phyloP scores from a whole-genome alignment of 2,329 filamentous ascomycete genomes.

The Tolypocladium nubicola region DNA sequence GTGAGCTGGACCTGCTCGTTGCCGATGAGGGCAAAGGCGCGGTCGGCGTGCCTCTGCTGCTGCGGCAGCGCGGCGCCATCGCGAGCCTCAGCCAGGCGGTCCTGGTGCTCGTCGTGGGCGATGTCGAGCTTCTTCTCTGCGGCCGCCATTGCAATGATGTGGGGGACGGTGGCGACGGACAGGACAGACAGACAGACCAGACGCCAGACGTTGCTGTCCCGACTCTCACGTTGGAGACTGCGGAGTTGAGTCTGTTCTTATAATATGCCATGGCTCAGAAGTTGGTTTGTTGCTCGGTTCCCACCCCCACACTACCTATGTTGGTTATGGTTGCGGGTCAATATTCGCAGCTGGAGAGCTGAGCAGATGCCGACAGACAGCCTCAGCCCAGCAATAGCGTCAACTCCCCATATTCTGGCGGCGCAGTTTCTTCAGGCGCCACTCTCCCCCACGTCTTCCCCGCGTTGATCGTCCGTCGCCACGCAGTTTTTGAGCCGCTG shows the following conservation, averaged over 20 bases:
- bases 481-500: not conserved
- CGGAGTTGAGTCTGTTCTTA: not conserved
- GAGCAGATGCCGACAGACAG: not conserved
- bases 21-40: slow-evolving; percentile 1
- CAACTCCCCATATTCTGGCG: not conserved
- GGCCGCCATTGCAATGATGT: not conserved
- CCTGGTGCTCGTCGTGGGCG: slow-evolving; percentile 5
- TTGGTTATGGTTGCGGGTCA: not conserved
- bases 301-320: not conserved
- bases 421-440: not conserved
- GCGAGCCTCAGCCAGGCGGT: not conserved
- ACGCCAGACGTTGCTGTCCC: not conserved
- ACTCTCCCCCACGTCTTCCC: not conserved
- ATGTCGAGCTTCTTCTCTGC: slow-evolving; percentile 2
- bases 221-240: not conserved
- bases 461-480: not conserved
- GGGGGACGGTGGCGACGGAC: not conserved
- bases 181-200: not conserved
- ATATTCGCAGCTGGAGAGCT: not conserved
- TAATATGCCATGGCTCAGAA: not conserved
- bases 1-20: slow-evolving; percentile 5
- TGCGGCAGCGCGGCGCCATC: not conserved
- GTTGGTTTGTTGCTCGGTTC: not conserved
- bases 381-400: not conserved
- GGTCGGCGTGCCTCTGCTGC: not conserved